Base-by-base conservation (phyloP, 768 basidiomycete genomes). In the Tricholomella constricta region DNA sequence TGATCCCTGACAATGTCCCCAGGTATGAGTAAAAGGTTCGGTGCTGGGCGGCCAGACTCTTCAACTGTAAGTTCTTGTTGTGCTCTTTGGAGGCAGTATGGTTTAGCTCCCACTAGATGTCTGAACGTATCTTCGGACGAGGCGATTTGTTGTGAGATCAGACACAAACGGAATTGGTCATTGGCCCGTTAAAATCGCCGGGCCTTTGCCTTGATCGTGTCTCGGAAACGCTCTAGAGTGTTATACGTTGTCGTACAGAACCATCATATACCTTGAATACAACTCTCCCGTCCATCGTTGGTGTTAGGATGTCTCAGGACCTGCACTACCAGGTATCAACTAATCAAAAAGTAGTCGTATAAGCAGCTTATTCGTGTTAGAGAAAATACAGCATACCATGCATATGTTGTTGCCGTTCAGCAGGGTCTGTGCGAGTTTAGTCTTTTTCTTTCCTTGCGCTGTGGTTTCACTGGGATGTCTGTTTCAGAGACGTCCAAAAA, bases 401-500 rank as follows among this genome's bases (percentile, higher is more conserved):
- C 94, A 96, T 36, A 99, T 98, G 59, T 96, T 94, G 72, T 94
- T 96, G 12, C 94, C 94, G 64, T 96, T 96, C 54, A 96, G 71
- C 38, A 96, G 76, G 15, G 94, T 96, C 72, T 97, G 93, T 2
- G 87, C 83, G 10, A 98, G 79, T 53, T 85, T 81, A 3, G 90
- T 97, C 66, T 81, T 83, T 69, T 89, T 93, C 56, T 75, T 84
- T 23, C 89, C 89, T 67, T 91, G 77, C 1, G 91, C 78, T n/a
- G 92, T 95, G 11, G 72, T 85, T 72, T 97, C 93, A 68, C 96
- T 98, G 40, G 15, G 8, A 3, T 17, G 4, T 17, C 10, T 19
- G 17, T 35, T 48, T 17, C 44, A 23, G 29, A 15, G 26, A 14
- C 20, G 8, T 12, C 42, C 4, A 6, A 6, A 25, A 40, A 43